Evolutionary conservation across 2,329 filamentous ascomycete species (phyloP), one percentile per base, ranked within the genome.

Genomic region (Esteya vermicola): DNA sequence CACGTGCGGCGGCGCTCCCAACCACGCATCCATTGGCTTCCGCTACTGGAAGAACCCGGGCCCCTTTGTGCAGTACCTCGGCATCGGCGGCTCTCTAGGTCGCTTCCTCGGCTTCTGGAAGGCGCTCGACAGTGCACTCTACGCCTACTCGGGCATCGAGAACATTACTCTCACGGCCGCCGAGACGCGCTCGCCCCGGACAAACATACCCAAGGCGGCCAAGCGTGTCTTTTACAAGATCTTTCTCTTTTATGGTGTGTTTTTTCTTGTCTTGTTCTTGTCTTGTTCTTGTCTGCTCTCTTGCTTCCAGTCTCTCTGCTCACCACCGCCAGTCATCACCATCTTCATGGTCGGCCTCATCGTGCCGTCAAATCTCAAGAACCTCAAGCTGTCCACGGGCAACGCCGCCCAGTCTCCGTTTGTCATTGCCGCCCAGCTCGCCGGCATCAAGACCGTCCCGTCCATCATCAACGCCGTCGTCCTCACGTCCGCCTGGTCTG

Each of bases 381-480:
- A 56, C 34, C 12, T 40, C 1, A 49, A 52, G 9, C 54, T 61
- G 4, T 57, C 18, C 46, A 54, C 12, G 65, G 43, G 47, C 38
- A 50, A 38, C 2, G 45, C 45, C 3, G 64, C 65, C 1, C 61
- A 69, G 51, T 61, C 56, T 53, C 79, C 78, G 10, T 83, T 78
- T 49, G 80, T 86, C 43, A 82, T 85, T 45, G 81, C 81, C 16
- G 75, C 79, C 31, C 64, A 70, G 14, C 68, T 72, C 26, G 81
- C 81, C 3, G 74, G 77, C 1, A 78, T 86, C 43, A 65, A 63
- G 6, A 77, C 69, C 5, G 69, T 86, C 5, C 78, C 80, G 0
- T 75, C 73, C 9, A 70, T 88, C 41, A 76, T 88, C 57, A 88
- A 88, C 54, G 81, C 80, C 26, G 66, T 85, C 19, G 77, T 88